Evolutionary conservation across 345 rosid species (phyloP).

Genomic region (Linum trigynum): DNA sequence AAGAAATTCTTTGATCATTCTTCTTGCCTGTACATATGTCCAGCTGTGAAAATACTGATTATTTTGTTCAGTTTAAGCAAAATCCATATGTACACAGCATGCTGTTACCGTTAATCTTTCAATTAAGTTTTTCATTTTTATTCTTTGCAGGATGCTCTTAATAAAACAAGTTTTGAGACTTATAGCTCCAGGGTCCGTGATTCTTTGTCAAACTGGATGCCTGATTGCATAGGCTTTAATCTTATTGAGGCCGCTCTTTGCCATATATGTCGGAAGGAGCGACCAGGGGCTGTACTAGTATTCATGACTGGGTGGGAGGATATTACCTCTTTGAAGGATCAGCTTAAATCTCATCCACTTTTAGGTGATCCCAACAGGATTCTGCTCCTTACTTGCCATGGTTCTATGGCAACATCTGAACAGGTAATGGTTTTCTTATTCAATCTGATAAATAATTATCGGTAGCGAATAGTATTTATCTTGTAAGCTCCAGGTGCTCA

Average conservation of each 20-base stretch:
- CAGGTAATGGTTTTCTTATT: slow-evolving; percentile 36
- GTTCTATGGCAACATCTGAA: slow-evolving; percentile 97
- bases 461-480: slow-evolving; percentile 4
- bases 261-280: slow-evolving; percentile 92
- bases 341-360: slow-evolving; percentile 94
- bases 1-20: too few relatives aligned
- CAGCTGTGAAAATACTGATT: background rate
- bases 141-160: slow-evolving; percentile 73
- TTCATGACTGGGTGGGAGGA: slow-evolving; percentile 99
- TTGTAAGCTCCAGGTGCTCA: background rate
- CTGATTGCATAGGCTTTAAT: slow-evolving; percentile 92
- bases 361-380: slow-evolving; percentile 96
- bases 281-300: slow-evolving; percentile 85
- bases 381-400: slow-evolving; percentile 79
- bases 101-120: slow-evolving; percentile 1
- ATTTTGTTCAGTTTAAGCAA: background rate
- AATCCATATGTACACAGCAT: background rate
- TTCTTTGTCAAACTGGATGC: slow-evolving; percentile 81
- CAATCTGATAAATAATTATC: background rate
- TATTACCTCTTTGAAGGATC: slow-evolving; percentile 83
- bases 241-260: slow-evolving; percentile 92
- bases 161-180: slow-evolving; percentile 69
- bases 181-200: slow-evolving; percentile 82
- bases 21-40: background rate
- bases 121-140: slow-evolving; percentile 4